These are phyloP conservation scores for Trametes sanguinea DNA, from an alignment of 768 basidiomycete genomes.

Conservation along the genomic window DNA sequence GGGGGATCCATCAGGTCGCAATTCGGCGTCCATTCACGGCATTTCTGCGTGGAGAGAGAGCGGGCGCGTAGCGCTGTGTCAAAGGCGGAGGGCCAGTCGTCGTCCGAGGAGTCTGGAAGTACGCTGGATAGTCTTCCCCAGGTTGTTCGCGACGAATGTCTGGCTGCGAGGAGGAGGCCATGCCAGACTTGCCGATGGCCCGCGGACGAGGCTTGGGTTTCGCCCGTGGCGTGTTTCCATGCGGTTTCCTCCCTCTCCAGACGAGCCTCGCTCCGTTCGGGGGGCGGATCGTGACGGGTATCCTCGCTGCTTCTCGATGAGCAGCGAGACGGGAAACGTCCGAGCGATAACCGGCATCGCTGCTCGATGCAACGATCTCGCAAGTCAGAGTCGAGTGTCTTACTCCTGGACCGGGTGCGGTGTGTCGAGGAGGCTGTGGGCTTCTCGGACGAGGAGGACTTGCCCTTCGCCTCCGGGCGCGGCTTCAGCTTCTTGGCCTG, in stretches of 20 bases:
- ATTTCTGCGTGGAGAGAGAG: not conserved
- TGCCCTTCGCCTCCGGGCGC: not conserved
- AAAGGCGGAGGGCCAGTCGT: not conserved
- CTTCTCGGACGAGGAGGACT: not conserved
- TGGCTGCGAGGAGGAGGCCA: not conserved
- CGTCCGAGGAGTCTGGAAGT: not conserved
- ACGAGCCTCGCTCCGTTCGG: slow-evolving; percentile 1
- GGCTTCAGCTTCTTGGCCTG: slow-evolving; percentile 5
- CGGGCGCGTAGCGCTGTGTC: not conserved
- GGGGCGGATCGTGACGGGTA: not conserved
- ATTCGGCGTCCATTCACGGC: not conserved
- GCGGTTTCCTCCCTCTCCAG: not conserved
- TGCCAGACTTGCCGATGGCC: not conserved
- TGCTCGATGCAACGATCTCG: slow-evolving; percentile 11
- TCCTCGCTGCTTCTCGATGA: slow-evolving; percentile 3
- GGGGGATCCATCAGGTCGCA: not conserved
- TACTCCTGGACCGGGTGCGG: slow-evolving; percentile 3
- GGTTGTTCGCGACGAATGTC: not conserved
- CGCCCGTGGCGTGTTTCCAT: not conserved
- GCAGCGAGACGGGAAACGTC: slow-evolving; percentile 1
- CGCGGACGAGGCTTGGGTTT: slow-evolving; percentile 8
- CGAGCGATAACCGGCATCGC: slow-evolving; percentile 8
- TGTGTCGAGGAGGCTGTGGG: not conserved
- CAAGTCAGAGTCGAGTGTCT: not conserved
- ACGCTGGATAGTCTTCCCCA: not conserved